Evolutionary conservation across 768 basidiomycete species (phyloP).

Genomic region (Hygrocybe coccinea): DNA sequence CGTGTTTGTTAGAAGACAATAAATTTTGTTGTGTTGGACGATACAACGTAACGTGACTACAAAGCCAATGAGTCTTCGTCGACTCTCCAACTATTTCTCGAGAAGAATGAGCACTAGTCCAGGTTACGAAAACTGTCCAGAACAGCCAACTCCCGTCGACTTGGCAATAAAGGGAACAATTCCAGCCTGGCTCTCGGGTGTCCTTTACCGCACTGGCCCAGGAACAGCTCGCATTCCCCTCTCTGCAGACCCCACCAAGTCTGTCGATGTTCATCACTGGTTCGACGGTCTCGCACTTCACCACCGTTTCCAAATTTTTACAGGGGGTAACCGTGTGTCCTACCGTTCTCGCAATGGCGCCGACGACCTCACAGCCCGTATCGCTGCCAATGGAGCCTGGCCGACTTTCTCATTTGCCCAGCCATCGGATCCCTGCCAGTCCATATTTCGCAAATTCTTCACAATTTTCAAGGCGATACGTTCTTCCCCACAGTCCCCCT

Average conservation of each 20-base stretch:
- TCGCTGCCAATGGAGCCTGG: conserved; percentile 16
- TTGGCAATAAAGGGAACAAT: conserved; percentile 22
- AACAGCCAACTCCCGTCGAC: conserved; percentile 19
- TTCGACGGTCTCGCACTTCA: conserved; percentile 39
- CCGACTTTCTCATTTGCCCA: conserved; percentile 18
- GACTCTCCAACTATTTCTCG: no score
- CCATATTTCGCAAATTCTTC: conserved; percentile 24
- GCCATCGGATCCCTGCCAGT: conserved; percentile 21
- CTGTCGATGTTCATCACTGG: conserved; percentile 32
- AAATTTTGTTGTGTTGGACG: no score
- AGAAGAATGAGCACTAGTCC: neutral
- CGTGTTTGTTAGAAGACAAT: no score
- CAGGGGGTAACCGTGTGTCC: conserved; percentile 20
- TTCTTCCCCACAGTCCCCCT: neutral
- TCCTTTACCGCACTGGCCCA: conserved; percentile 37
- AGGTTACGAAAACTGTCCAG: conserved; percentile 18
- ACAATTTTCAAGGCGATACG: conserved; percentile 10
- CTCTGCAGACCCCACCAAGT: conserved; percentile 7
- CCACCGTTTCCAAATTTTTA: conserved; percentile 37
- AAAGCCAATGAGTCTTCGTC: no score
- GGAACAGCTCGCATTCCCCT: conserved; percentile 28
- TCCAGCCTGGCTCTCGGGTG: conserved; percentile 33
- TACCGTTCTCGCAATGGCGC: conserved; percentile 33
- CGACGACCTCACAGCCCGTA: conserved; percentile 24
- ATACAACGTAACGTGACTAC: no score